Base-by-base conservation (phyloP, 1,284 basidiomycete genomes). In the Ustilago esculenta region DNA sequence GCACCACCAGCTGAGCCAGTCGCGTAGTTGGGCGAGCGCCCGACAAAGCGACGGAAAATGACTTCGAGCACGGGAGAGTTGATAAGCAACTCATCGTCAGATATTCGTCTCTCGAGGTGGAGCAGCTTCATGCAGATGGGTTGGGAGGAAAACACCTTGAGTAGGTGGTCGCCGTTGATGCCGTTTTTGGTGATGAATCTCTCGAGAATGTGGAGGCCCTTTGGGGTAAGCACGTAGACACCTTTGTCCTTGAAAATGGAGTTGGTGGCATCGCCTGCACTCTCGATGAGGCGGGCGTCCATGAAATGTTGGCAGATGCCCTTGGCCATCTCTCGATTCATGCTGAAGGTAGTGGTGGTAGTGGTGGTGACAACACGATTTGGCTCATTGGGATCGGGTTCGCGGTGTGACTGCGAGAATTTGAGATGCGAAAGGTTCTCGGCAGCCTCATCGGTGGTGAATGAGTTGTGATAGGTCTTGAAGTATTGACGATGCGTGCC, bases 171-270 rank as follows among this genome's bases (percentile, higher is more conserved):
- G 20, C 84, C 83, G 78, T 89, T 92, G 85, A 98, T 98, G 72
- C 96, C 96, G 83, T 99, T 98, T 86, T 96, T 97, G 83, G 90
- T 92, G 86, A 98, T 97, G 86, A 98, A 99, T 25, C 96, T 90
- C 82, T 99, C 96, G 61, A 99, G 88, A 74, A 99, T 92, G 81
- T 99, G 96, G 47, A 98, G 88, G 53, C 96, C 96, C 84, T 99
- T 99, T 17, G 95, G 92, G 12, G 96, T 98, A 79, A 97, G 87
- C 77, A 91, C 87, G 84, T 94, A 99, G 58, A 98, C 90, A 65
- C 95, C 95, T 48, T 94, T 90, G 78, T 98, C 95, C 85, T 97
- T 97, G 90, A 98, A 98, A 39, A 91, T 86, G 75, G 90, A 90
- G 20, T 90, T 90, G 25, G 87, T 86, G 18, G 90, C 89, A 83